Evolutionary conservation across 2,329 filamentous ascomycete genomes (phyloP).

Genomic region (Scortechinia acanthostroma): DNA sequence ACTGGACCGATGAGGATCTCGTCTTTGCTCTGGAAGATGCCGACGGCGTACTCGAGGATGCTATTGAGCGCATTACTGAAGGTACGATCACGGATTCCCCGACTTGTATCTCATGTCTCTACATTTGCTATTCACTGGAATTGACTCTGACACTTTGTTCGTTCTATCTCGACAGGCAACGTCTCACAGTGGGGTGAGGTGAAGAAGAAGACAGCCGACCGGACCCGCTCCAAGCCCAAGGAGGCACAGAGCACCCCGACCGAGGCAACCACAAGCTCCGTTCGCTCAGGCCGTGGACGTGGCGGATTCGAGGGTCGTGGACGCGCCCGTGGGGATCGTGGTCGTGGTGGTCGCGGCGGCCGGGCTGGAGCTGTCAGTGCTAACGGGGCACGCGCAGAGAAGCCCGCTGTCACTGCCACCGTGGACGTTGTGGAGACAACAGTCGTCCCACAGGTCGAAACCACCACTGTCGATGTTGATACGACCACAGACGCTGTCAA

Average conservation of each 20-base stretch:
- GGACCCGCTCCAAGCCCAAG: slow-evolving; percentile 33
- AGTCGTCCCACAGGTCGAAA: background rate
- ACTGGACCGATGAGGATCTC: slow-evolving; percentile 61
- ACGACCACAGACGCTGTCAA: background rate
- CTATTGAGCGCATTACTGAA: slow-evolving; percentile 40
- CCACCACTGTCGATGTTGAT: background rate
- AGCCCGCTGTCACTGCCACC: background rate
- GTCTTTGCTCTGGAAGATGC: slow-evolving; percentile 57
- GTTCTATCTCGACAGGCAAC: slow-evolving; percentile 22
- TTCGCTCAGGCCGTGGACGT: slow-evolving; percentile 27
- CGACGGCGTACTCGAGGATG: slow-evolving; percentile 34
- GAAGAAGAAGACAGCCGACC: slow-evolving; percentile 38
- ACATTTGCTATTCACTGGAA: slow-evolving; percentile 1
- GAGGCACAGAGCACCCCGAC: slow-evolving; percentile 24
- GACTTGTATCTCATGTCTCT: slow-evolving; percentile 2
- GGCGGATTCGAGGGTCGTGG: slow-evolving; percentile 34
- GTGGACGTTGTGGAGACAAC: background rate
- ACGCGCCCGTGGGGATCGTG: slow-evolving; percentile 24
- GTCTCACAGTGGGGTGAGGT: slow-evolving; percentile 42
- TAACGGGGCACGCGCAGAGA: slow-evolving; percentile 25
- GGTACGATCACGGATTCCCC: slow-evolving; percentile 17
- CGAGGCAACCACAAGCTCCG: slow-evolving; percentile 19
- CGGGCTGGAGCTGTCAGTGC: slow-evolving; percentile 34
- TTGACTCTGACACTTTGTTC: slow-evolving; percentile 5
- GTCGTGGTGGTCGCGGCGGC: slow-evolving; percentile 20